Evolutionary conservation across 2,329 filamentous ascomycete species (phyloP).

Genomic region (Beauveria bassiana): DNA sequence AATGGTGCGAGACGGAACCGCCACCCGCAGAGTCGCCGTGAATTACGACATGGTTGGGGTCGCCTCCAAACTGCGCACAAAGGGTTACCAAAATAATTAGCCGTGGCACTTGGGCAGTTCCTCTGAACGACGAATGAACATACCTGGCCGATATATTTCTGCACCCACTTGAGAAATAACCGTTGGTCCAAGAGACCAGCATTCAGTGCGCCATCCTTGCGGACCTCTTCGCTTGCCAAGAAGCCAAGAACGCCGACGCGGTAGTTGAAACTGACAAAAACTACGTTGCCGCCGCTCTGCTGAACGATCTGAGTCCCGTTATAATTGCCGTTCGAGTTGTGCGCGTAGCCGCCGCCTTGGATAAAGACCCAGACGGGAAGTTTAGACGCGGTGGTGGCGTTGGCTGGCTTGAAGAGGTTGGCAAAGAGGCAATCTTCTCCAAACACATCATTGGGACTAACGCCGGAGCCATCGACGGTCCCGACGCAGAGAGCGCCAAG

Average conservation of each 20-base stretch:
- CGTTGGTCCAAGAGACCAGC: constrained; percentile 57
- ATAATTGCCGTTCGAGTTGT: constrained; percentile 42
- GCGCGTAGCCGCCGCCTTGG: constrained; percentile 38
- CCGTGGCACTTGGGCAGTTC: not conserved
- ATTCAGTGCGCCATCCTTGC: constrained; percentile 50
- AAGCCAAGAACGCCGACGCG: constrained; percentile 57
- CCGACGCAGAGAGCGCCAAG: constrained; percentile 39
- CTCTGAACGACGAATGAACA: not conserved
- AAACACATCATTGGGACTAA: constrained; percentile 16
- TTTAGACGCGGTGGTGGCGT: constrained; percentile 19
- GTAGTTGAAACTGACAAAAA: constrained; percentile 57
- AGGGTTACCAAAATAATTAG: not conserved
- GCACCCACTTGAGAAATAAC: constrained; percentile 52
- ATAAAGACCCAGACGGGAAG: constrained; percentile 33
- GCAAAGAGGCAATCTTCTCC: constrained; percentile 40
- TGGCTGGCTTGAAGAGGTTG: constrained; percentile 40
- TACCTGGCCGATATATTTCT: constrained; percentile 46
- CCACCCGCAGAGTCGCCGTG: constrained; percentile 55
- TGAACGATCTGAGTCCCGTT: constrained; percentile 41
- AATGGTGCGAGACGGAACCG: constrained; percentile 48
- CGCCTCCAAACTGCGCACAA: constrained; percentile 44
- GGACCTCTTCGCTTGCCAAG: constrained; percentile 48
- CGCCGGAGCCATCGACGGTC: constrained; percentile 21
- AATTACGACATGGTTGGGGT: constrained; percentile 51
- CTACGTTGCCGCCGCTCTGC: constrained; percentile 35